A percentile compares a stretch with the other conserved stretches of the same genome.
Evolutionary conservation across 805 yeast genomes (phyloP).

Genomic region (Kluyveromyces lactis): DNA sequence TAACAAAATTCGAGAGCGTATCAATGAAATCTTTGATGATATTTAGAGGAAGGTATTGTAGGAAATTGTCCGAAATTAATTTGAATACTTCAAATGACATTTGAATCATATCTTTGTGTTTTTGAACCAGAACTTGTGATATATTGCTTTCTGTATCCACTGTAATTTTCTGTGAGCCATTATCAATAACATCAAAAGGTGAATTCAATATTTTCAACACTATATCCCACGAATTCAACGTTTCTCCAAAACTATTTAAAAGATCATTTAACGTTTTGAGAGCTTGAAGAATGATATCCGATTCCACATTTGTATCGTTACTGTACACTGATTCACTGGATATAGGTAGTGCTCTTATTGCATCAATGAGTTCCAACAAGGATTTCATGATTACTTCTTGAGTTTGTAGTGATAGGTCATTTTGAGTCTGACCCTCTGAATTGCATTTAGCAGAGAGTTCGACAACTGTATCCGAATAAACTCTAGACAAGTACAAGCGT

Average conservation of each 20-base stretch:
- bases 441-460: neutral
- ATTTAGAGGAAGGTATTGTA: slow-evolving; percentile 60
- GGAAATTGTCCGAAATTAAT: slow-evolving; percentile 76
- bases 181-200: slow-evolving; percentile 42
- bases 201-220: slow-evolving; percentile 53
- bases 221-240: slow-evolving; percentile 59
- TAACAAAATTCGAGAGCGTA: slow-evolving; percentile 61
- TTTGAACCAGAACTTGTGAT: slow-evolving; percentile 35
- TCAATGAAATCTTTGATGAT: slow-evolving; percentile 61
- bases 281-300: slow-evolving; percentile 55
- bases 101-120: slow-evolving; percentile 44
- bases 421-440: neutral
- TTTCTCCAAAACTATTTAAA: slow-evolving; percentile 70
- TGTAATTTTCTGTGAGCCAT: slow-evolving; percentile 18
- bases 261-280: slow-evolving; percentile 60
- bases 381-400: slow-evolving; percentile 24
- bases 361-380: slow-evolving; percentile 36
- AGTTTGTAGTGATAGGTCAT: slow-evolving; percentile 8
- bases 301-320: slow-evolving; percentile 43
- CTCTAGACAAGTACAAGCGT: slow-evolving; percentile 41
- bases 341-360: slow-evolving; percentile 29
- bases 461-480: slow-evolving; percentile 18
- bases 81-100: slow-evolving; percentile 74
- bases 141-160: slow-evolving; percentile 20
- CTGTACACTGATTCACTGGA: slow-evolving; percentile 28